Evolutionary conservation across 2,329 filamentous ascomycete genomes (phyloP), one percentile per base, ranked within the genome.

Genomic region (Cercospora zeae-maydis): DNA sequence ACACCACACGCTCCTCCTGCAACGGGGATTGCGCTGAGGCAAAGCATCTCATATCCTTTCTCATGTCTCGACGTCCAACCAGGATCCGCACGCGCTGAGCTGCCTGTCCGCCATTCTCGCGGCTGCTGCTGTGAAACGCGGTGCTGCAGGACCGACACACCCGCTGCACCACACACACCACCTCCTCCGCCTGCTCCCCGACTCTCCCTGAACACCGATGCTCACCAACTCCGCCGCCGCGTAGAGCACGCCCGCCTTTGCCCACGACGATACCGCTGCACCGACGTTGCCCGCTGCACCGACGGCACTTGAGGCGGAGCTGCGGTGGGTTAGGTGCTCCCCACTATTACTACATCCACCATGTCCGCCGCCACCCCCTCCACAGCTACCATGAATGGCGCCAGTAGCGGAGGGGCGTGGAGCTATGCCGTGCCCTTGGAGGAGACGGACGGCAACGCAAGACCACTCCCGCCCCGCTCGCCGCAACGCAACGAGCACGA

Each of bases 361-460:
- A 7, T 45, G 39, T 4, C 39, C 39, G 39, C 39, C 16, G 21
- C 39, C 37, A 58, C 65, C 24, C n/a, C n/a, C n/a, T n/a, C n/a
- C 24, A 27, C 24, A 27, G 24, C 24, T 27, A 63, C 62, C 19
- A 60, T 62, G 49, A 67, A 61, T 42, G 62, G 57, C 57, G 55
- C 16, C 39, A 16, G 39, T 16, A 24, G 58, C 58, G 42, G 45
- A 51, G 65, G 65, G n/a, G 59, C 64, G 21, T 69, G 67, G 67
- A 66, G 61, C 49, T 67, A 68, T 39, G 63, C 67, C 7, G 67
- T 69, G 34, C 67, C 67, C 19, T 52, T 69, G 51, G 66, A 67
- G 42, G 66, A 69, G 61, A 65, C 62, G 13, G 64, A 67, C n/a
- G 67, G 64, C 39, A 69, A 65, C 49, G 63, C 64, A 27, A 63